Evolutionary conservation across 768 basidiomycete species (phyloP), one percentile per base, ranked within the genome.

Genomic region (Chlorophyllum brunneum): DNA sequence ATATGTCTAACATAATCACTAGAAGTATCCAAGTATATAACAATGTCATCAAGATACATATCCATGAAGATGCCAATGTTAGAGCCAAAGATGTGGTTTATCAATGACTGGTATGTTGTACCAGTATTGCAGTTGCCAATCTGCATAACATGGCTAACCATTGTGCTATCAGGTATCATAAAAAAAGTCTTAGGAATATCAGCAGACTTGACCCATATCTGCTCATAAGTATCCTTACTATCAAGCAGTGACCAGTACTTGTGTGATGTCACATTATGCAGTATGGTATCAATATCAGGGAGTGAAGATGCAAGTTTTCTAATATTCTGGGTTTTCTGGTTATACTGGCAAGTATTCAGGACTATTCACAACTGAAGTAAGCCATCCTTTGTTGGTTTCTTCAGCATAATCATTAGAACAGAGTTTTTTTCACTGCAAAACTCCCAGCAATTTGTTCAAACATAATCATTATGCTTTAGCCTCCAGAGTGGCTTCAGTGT

Each of bases 91-190:
- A 77, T 61, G 33, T 75, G 65, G 27, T 73, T 73, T 70, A 76
- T 76, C 1, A 77, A 43, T 0, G 65, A 55, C 53, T 76, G 75
- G 61, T 67, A 76, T 0, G 75, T 77, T 0, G 73, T 73, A 0
- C 58, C 56, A 24, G 59, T 61, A 41, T 68, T 70, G 22, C 63
- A 67, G 46, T 68, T 63, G 0, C 67, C 68, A 5, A 58, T 59
- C 40, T 63, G 68, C 42, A 62, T 54, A 0, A 77, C 72, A 0
- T 61, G 46, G 33, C 72, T 73, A 4, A 65, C 64, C 70, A 77
- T 75, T 5, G 63, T 74, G 0, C 75, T 73, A 57, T 70, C 65
- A 27, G 68, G 68, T 1, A 68, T 75, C 0, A 64, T 67, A 51
- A 74, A 37, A 37, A 65, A 41, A 15, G 61, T 38, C 2, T 56